Conservation (phyloP, 257 asterid species). For the Eucommia ulmoides region DNA sequence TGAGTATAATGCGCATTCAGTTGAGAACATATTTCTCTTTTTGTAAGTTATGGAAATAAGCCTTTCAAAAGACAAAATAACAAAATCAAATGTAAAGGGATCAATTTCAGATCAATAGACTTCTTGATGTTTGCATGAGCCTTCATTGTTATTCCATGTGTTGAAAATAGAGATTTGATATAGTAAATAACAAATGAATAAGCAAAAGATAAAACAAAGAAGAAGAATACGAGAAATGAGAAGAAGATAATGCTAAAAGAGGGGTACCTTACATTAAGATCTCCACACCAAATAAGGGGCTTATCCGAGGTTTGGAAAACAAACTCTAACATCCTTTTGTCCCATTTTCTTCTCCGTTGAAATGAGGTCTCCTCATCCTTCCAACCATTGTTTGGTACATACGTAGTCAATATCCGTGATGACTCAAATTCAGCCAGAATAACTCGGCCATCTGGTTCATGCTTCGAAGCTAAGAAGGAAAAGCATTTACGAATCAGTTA, state of each 20-base stretch:
- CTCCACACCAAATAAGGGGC: constrained; percentile 97
- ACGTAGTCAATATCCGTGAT: constrained; percentile 62
- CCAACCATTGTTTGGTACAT: constrained; percentile 96
- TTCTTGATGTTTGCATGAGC: not conserved
- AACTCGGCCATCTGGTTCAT: constrained; percentile 89
- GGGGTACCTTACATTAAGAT: constrained; percentile 88
- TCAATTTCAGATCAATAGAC: not conserved
- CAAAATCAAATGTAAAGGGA: no score
- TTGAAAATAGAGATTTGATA: no score
- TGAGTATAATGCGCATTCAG: not conserved
- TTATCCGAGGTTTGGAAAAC: constrained; percentile 53
- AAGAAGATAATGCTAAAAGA: constrained; percentile 7
- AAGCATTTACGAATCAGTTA: no score
- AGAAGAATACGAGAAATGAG: constrained; percentile 2
- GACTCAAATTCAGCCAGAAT: constrained; percentile 84
- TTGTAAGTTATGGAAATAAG: not conserved
- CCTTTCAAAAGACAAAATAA: no score
- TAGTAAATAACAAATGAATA: no score
- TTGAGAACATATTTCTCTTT: not conserved
- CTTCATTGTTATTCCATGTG: no score
- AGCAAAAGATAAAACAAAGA: no score
- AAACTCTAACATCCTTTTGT: constrained; percentile 77
- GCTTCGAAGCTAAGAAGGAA: constrained; percentile 56
- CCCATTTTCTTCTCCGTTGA: constrained; percentile 97
- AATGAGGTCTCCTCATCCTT: constrained; percentile 85